Evolutionary conservation across 2,329 filamentous ascomycete species (phyloP).

Genomic region (Dothideomycetes sp.): DNA sequence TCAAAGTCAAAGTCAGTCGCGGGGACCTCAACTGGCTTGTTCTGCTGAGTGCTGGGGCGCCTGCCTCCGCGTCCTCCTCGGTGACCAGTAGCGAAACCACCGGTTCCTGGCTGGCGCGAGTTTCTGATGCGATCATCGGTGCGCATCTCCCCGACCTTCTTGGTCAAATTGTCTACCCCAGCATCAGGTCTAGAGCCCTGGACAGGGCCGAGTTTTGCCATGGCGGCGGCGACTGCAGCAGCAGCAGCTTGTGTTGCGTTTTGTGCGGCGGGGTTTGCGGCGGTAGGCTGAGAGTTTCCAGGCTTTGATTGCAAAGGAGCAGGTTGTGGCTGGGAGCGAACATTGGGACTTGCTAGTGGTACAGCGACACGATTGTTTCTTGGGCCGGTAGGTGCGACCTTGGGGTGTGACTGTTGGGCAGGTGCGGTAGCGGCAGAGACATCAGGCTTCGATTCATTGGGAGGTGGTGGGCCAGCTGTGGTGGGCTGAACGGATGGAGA

Average conservation of each 20-base stretch:
- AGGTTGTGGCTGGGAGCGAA: no score
- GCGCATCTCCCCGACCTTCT: slow-evolving; percentile 68
- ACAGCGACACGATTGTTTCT: slow-evolving; percentile 45
- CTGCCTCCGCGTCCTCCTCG: slow-evolving; percentile 29
- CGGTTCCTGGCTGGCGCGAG: slow-evolving; percentile 34
- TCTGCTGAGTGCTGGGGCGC: slow-evolving; percentile 21
- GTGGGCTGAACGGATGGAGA: slow-evolving; percentile 28
- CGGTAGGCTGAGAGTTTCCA: slow-evolving; percentile 20
- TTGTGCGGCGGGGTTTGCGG: slow-evolving; percentile 19
- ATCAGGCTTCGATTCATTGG: slow-evolving; percentile 58
- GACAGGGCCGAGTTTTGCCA: slow-evolving; percentile 54
- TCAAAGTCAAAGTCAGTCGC: slow-evolving; percentile 89
- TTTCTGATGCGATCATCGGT: slow-evolving; percentile 44
- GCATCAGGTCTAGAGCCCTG: slow-evolving; percentile 15
- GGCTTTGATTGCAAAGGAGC: slow-evolving; percentile 27
- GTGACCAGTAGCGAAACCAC: slow-evolving; percentile 26
- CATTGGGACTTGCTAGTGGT: slow-evolving; percentile 41
- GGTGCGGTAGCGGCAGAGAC: slow-evolving; percentile 45
- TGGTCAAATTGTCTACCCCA: slow-evolving; percentile 53
- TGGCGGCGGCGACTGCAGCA: slow-evolving; percentile 68
- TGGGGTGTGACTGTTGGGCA: slow-evolving; percentile 28
- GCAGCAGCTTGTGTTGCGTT: slow-evolving; percentile 65
- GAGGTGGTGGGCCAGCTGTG: slow-evolving; percentile 45
- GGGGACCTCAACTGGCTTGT: slow-evolving; percentile 66
- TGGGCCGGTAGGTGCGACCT: slow-evolving; percentile 29